phyloP scores from a whole-genome alignment of 306 rosid species.

The Hippophae rhamnoides region DNA sequence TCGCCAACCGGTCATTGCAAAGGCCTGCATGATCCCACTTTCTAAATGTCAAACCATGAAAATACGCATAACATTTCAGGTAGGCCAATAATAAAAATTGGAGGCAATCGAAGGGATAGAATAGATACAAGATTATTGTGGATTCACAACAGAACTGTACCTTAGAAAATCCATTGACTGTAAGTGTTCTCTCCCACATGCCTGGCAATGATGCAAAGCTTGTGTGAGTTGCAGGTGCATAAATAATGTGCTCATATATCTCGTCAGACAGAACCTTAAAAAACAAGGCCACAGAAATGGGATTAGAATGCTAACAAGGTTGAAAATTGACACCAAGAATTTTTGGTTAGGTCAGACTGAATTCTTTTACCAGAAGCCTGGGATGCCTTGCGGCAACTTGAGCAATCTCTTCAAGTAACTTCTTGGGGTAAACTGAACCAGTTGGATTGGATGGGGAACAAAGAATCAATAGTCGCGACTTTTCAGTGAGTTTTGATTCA shows the following conservation, averaged over 20 bases:
- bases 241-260: conserved; percentile 88
- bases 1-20: conserved; percentile 99
- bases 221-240: conserved; percentile 85
- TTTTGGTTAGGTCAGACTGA: conserved; percentile 2
- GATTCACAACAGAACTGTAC: conserved; percentile 17
- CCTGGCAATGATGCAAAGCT: conserved; percentile 97
- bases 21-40: conserved; percentile 44
- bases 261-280: conserved; percentile 84
- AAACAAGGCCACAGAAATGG: conserved; percentile 13
- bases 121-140: conserved; percentile 3
- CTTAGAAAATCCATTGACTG: conserved; percentile 96
- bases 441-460: conserved; percentile 98
- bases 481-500: conserved; percentile 61
- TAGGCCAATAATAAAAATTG: neutral
- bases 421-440: conserved; percentile 89
- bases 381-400: conserved; percentile 83
- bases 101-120: conserved; percentile 3
- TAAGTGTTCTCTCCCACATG: conserved; percentile 92
- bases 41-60: conserved; percentile 25
- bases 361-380: conserved; percentile 72
- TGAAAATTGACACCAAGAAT: conserved; percentile 10
- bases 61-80: neutral
- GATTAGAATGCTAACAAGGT: conserved; percentile 4
- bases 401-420: conserved; percentile 75
- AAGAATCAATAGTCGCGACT: conserved; percentile 71